Evolutionary conservation across 1,284 basidiomycete species (phyloP).

Genomic region (Cystobasidiaceae sp.): DNA sequence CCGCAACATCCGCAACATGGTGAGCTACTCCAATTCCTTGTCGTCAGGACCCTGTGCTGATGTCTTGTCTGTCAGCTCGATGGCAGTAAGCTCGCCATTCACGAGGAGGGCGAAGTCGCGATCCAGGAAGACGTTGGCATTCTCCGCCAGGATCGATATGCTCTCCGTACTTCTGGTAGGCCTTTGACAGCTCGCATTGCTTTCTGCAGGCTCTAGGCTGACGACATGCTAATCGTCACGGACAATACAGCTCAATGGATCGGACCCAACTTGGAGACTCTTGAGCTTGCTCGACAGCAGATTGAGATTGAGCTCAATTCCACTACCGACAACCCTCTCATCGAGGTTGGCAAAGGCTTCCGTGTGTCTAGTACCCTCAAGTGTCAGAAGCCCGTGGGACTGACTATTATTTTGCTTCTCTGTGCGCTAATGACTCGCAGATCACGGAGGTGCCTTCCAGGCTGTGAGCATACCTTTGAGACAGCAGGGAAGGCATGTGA

Average conservation of each 20-base stretch:
- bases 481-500: neutral
- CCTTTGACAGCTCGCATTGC: neutral
- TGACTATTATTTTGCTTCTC: neutral
- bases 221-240: neutral
- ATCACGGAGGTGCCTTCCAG: conserved; percentile 83
- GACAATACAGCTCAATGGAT: conserved; percentile 63
- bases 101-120: conserved; percentile 59
- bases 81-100: conserved; percentile 63
- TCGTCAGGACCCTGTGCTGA: conserved; percentile 1
- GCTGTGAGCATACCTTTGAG: conserved; percentile 46
- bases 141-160: conserved; percentile 70
- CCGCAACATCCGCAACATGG: conserved; percentile 60
- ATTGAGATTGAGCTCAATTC: conserved; percentile 76
- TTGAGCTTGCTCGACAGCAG: conserved; percentile 60
- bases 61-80: conserved; percentile 49
- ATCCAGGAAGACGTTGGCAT: conserved; percentile 65
- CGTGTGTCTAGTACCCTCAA: conserved; percentile 49
- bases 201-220: neutral
- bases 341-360: conserved; percentile 60
- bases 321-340: conserved; percentile 74
- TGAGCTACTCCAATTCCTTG: conserved; percentile 20
- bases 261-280: conserved; percentile 77
- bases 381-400: no score
- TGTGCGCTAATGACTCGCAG: neutral
- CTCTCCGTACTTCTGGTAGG: conserved; percentile 58